These are phyloP conservation scores for Geosmithia morbida DNA, from an alignment of 2,329 filamentous ascomycete species.

Conservation along the genomic window DNA sequence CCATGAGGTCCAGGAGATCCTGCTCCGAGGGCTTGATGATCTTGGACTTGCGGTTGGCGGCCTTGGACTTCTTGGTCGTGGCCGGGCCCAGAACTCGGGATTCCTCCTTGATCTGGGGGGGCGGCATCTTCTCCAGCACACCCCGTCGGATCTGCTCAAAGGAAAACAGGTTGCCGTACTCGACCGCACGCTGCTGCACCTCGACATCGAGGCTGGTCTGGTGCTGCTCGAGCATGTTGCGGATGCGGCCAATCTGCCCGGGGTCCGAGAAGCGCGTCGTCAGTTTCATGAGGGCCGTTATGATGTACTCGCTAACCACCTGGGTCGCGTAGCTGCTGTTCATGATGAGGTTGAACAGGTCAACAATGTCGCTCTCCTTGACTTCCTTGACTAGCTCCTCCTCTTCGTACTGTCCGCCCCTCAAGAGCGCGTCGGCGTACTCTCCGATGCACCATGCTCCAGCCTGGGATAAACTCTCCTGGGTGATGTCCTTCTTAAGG, in stretches of 20 bases:
- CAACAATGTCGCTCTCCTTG: constrained; percentile 78
- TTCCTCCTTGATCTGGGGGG: constrained; percentile 92
- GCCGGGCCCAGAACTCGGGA: constrained; percentile 80
- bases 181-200: constrained; percentile 88
- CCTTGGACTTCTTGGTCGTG: constrained; percentile 47
- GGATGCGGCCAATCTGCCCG: constrained; percentile 74
- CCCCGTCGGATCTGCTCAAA: constrained; percentile 78
- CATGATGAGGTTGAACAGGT: constrained; percentile 82
- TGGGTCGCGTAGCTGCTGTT: constrained; percentile 92
- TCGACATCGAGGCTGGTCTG: constrained; percentile 87
- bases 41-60: constrained; percentile 62
- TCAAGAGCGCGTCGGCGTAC: constrained; percentile 81
- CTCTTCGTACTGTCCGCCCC: constrained; percentile 84
- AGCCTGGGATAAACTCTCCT: constrained; percentile 86
- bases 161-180: constrained; percentile 88
- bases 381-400: constrained; percentile 73
- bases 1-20: constrained; percentile 89
- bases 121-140: constrained; percentile 94
- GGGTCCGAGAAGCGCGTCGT: constrained; percentile 75
- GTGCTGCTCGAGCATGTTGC: constrained; percentile 61
- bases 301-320: constrained; percentile 86
- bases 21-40: constrained; percentile 75
- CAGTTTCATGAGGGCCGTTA: constrained; percentile 88
- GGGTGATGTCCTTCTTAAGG: constrained; percentile 91
- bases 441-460: constrained; percentile 97